phyloP scores from a whole-genome alignment of 2,329 filamentous ascomycete species.

The Onygena corvina region DNA sequence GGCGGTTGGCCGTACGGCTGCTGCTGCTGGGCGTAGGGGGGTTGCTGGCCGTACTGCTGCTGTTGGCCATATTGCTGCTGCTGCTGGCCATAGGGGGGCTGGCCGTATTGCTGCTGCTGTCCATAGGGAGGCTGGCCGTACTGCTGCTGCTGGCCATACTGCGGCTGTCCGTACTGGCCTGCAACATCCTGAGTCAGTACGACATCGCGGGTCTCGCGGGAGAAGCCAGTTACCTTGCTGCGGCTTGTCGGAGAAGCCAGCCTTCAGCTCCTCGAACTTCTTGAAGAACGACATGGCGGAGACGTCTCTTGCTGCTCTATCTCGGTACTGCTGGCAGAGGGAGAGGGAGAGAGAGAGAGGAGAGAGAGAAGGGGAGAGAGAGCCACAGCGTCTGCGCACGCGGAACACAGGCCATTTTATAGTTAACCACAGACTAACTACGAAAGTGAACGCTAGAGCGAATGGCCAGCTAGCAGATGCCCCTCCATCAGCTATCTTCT shows the following conservation, averaged over 20 bases:
- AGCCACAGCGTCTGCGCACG: no score
- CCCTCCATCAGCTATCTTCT: no score
- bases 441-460: no score
- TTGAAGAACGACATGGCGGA: conserved; percentile 36
- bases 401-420: no score
- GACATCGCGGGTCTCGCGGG: no score
- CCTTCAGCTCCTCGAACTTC: conserved; percentile 39
- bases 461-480: no score
- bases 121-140: conserved; percentile 7
- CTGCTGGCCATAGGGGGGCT: conserved; percentile 15
- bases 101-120: conserved; percentile 12
- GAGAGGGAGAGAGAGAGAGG: neutral
- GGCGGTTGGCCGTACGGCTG: conserved; percentile 19
- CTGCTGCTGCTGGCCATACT: conserved; percentile 14
- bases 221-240: no score
- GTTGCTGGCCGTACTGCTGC: neutral
- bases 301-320: neutral
- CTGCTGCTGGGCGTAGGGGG: conserved; percentile 10
- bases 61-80: conserved; percentile 17
- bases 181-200: no score
- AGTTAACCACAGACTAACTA: no score
- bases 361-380: neutral
- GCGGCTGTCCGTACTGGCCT: conserved; percentile 15
- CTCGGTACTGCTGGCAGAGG: neutral
- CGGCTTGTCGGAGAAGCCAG: conserved; percentile 27